Evolutionary conservation across 306 rosid species (phyloP), one percentile per base, ranked within the genome.

Genomic region (Glycine latifolia): DNA sequence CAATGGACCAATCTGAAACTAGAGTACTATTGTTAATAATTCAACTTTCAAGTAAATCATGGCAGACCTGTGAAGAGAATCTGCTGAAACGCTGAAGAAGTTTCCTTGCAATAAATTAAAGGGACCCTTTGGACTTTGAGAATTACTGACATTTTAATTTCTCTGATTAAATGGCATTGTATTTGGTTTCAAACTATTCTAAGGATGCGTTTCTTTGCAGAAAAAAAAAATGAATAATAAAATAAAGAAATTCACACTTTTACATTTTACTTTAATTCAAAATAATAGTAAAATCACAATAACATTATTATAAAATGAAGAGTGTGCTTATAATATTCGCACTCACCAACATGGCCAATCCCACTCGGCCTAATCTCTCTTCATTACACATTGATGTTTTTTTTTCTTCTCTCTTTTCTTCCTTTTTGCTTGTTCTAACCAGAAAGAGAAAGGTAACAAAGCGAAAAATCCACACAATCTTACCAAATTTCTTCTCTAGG

Each of bases 401-500:
- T 60, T 31, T 11, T n/a, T 60, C 15, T 11, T 52, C 70, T 41
- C n/a, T 52, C 37, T 44, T 3, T 52, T 26, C 7, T 46, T 43
- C 8, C 15, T 63, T 31, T 58, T 68, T 8, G 12, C 2, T 50
- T 14, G 16, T 52, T 67, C 67, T 60, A 77, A 73, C 58, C 48
- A 60, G 46, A 73, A 67, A 62, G 60, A 47, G 52, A 79, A 70
- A 79, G 17, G 31, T 46, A 14, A 46, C 62, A 79, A 26, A 54
- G 4, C 49, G 16, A 69, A 72, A 54, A 54, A 33, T 20, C 61
- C 81, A 68, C 76, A 59, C 61, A 66, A 63, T 48, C 37, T 33
- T 63, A 13, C 71, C 73, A 81, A 47, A 17, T 82, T 72, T 61
- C 63, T 48, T 49, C 39, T 67, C 65, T 73, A 48, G 70, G 80